These are phyloP conservation scores for Brassica incana DNA, from an alignment of 345 rosid genomes.

Conservation along the genomic window DNA sequence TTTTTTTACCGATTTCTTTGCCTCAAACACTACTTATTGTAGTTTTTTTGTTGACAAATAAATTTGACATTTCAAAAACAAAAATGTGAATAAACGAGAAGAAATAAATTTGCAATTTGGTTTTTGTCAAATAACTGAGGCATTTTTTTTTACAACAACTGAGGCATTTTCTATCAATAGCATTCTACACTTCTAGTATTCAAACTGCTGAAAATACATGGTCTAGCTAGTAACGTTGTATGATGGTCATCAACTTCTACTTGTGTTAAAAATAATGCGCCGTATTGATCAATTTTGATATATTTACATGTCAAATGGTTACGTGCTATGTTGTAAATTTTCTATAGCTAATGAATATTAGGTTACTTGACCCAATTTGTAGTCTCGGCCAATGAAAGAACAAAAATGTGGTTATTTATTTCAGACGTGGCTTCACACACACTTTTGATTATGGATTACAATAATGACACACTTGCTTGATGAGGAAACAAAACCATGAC, in stretches of 20 bases:
- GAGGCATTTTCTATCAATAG: not conserved
- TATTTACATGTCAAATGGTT: not conserved
- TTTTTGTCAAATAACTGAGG: too few relatives aligned
- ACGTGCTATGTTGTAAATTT: too few relatives aligned
- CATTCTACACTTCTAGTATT: not conserved
- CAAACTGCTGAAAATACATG: not conserved
- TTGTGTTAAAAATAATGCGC: not conserved
- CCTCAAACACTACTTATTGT: too few relatives aligned
- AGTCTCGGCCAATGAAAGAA: not conserved
- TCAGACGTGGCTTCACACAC: not conserved
- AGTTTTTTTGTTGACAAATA: too few relatives aligned
- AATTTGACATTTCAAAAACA: too few relatives aligned
- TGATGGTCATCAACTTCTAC: not conserved
- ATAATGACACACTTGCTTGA: not conserved
- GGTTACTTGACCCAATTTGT: not conserved
- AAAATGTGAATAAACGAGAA: too few relatives aligned
- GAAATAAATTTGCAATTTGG: too few relatives aligned
- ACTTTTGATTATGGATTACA: not conserved
- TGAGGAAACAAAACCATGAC: not conserved
- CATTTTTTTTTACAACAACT: too few relatives aligned
- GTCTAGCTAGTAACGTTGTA: not conserved
- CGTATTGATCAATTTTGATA: not conserved
- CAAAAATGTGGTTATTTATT: not conserved
- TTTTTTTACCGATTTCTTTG: too few relatives aligned
- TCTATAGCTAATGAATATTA: not conserved